Base-by-base conservation (phyloP, 1,284 basidiomycete genomes). In the Ganoderma lucidum region DNA sequence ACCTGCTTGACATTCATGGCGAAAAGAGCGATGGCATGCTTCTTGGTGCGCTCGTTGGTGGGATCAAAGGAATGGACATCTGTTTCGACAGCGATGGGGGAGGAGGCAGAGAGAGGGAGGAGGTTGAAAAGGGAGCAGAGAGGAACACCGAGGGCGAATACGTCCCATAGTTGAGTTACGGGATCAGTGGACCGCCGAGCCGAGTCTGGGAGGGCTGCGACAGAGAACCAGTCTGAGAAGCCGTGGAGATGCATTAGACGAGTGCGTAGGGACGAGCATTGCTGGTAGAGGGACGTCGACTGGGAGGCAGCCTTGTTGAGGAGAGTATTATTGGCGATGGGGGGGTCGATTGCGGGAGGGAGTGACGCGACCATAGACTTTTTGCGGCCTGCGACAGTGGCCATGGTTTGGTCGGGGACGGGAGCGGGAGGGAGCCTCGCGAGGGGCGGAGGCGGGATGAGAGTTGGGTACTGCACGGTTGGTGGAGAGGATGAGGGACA, bases 91-190 rank as follows among this genome's bases (percentile, higher is more conserved):
- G 88, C 86, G 80, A 90, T 93, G 58, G 89, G 87, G 71, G 86
- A 85, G 68, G 88, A 87, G 12, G 86, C 80, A 68, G 87, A 84
- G 17, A 23, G 39, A 39, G 93, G 93, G 68, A 97, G 90, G 77
- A 93, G 90, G 83, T 99, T 98, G 87, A 95, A 97, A 75, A 99
- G 92, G 83, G 93, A 96, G 84, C 96, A 97, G 72, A 99, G 92
- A 45, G 97, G 93, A 42, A 95, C 92, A 71, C 98, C 97, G 56
- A 97, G 89, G 45, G 96, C 92, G 82, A 99, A 94, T 78, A 94
- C 91, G 78, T 97, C 95, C 91, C 96, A 97, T 63, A 98, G 90
- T 81, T 97, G 95, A 55, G 94, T 93, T 75, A 99, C 97, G 53
- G 93, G 92, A 82, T 95, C 93, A 53, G 92, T 92, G 41, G 91